A percentile compares a stretch with the other conserved stretches of the same genome.
Conservation (phyloP, 768 basidiomycete genomes). For the Hypholoma sublateritium region DNA sequence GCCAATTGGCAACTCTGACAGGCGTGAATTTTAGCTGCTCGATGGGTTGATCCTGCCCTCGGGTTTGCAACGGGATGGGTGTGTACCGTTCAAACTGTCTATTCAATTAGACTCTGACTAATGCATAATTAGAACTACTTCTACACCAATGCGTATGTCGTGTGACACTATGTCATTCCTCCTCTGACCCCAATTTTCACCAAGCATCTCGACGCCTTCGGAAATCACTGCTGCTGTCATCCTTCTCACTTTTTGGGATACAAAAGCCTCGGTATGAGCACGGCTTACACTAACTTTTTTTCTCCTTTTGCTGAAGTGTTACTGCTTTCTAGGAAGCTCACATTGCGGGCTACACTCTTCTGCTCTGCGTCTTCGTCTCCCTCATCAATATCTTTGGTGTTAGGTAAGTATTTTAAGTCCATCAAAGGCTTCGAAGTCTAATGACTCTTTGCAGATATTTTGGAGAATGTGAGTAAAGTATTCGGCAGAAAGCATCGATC, state of each 20-base stretch:
- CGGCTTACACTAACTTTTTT: background rate
- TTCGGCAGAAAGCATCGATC: background rate
- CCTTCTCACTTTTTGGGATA: constrained; percentile 73
- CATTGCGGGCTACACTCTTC: constrained; percentile 54
- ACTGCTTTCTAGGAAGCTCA: constrained; percentile 37
- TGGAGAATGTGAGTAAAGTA: constrained; percentile 51
- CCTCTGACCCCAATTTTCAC: background rate
- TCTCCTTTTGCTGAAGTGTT: background rate
- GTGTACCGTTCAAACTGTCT: background rate
- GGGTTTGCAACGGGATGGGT: constrained; percentile 62
- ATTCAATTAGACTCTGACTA: constrained; percentile 1
- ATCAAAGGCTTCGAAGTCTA: background rate
- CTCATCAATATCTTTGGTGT: constrained; percentile 72
- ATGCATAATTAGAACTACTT: constrained; percentile 36
- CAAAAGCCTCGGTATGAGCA: constrained; percentile 38
- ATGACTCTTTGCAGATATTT: constrained; percentile 42
- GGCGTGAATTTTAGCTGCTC: constrained; percentile 34
- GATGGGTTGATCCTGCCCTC: constrained; percentile 60
- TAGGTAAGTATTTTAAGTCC: constrained; percentile 34
- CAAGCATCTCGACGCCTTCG: constrained; percentile 64
- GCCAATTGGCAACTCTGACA: background rate
- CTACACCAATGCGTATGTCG: constrained; percentile 38
- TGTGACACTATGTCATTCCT: background rate
- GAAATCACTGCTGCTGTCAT: constrained; percentile 75
- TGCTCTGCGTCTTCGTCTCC: constrained; percentile 57